These are phyloP conservation scores for Ophiocordyceps polyrhachis-furcata DNA, from an alignment of 2,329 filamentous ascomycete genomes.

Conservation along the genomic window DNA sequence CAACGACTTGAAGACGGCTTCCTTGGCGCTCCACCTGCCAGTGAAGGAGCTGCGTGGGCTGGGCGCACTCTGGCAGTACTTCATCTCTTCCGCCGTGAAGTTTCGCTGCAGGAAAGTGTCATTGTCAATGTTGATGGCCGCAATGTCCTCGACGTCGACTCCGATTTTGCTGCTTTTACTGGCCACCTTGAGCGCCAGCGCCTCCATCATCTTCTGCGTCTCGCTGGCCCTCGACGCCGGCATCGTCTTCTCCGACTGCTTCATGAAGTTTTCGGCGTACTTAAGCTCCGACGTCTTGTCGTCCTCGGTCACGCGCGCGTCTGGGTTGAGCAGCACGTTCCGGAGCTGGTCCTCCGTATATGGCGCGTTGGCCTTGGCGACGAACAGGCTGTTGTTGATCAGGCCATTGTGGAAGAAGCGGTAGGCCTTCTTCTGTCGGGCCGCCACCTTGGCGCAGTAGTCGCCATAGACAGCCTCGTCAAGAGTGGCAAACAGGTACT, in stretches of 20 bases:
- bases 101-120: conserved; percentile 90
- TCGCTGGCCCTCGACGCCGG: conserved; percentile 33
- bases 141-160: conserved; percentile 82
- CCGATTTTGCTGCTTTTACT: conserved; percentile 57
- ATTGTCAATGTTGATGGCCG: conserved; percentile 79
- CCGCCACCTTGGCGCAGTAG: conserved; percentile 78
- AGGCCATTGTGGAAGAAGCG: conserved; percentile 96
- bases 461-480: conserved; percentile 65
- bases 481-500: conserved; percentile 87
- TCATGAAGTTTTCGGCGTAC: conserved; percentile 53
- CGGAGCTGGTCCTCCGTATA: conserved; percentile 78
- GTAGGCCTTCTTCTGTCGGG: conserved; percentile 96
- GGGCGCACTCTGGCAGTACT: conserved; percentile 66
- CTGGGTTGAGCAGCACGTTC: conserved; percentile 83
- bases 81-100: conserved; percentile 70
- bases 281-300: conserved; percentile 69
- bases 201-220: conserved; percentile 60
- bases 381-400: conserved; percentile 95
- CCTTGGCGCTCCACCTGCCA: conserved; percentile 92
- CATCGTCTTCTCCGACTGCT: conserved; percentile 38
- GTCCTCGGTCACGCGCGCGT: conserved; percentile 67
- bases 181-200: conserved; percentile 45
- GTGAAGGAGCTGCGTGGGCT: conserved; percentile 81
- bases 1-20: conserved; percentile 95
- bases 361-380: conserved; percentile 79